Evolutionary conservation across 192 early-diverging fungal species (phyloP).

Genomic region (Polychytrium aggregatum): DNA sequence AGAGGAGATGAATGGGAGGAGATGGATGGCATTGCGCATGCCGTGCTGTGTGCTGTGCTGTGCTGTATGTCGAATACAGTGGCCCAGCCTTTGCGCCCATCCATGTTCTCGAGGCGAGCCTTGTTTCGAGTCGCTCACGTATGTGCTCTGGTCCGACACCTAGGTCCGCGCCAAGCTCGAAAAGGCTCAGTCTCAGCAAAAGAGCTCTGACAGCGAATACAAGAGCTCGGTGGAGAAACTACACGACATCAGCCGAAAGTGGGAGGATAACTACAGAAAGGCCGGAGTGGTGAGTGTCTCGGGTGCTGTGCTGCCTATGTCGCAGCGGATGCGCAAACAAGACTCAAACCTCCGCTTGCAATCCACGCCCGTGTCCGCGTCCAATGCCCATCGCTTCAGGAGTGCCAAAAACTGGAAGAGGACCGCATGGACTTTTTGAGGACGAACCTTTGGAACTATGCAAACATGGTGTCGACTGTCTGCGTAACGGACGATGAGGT

Average conservation of each 20-base stretch:
- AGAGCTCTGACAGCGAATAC: conserved; percentile 37
- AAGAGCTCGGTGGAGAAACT: conserved; percentile 25
- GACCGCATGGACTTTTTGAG: conserved; percentile 39
- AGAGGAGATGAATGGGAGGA: too few relatives aligned
- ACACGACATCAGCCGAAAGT: conserved; percentile 27
- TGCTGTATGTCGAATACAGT: too few relatives aligned
- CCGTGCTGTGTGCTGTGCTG: too few relatives aligned
- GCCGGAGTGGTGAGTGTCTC: conserved; percentile 22
- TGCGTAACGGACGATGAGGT: conserved; percentile 46
- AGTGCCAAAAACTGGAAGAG: conserved; percentile 40
- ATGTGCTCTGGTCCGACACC: neutral
- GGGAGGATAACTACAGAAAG: conserved; percentile 29
- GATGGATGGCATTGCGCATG: too few relatives aligned
- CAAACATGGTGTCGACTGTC: conserved; percentile 37
- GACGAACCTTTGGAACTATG: conserved; percentile 37
- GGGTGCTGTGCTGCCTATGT: neutral
- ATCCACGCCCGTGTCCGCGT: too few relatives aligned
- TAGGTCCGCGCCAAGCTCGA: conserved; percentile 23
- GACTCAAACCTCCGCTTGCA: too few relatives aligned
- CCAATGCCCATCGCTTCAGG: conserved; percentile 7
- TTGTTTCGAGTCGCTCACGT: neutral
- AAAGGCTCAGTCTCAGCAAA: conserved; percentile 24
- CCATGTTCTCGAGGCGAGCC: neutral
- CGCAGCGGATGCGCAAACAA: too few relatives aligned
- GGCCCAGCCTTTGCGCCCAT: conserved; percentile 2